These are phyloP conservation scores for Monosporascus sp. DNA, from an alignment of 2,329 filamentous ascomycete species.

Conservation along the genomic window DNA sequence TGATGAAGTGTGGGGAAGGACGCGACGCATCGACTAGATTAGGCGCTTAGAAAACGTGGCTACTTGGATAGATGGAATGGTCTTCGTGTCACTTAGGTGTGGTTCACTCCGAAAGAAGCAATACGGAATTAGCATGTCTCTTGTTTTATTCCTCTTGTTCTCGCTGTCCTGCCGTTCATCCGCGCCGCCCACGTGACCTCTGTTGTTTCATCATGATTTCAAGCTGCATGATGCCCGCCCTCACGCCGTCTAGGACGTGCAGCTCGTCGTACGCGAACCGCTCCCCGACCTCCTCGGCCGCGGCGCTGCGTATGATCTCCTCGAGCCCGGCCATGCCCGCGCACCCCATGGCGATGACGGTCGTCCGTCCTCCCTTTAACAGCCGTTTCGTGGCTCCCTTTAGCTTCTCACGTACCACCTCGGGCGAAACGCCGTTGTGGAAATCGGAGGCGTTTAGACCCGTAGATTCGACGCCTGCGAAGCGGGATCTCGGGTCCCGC, in stretches of 20 bases:
- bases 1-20: conserved; percentile 87
- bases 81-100: background rate
- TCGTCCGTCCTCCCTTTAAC: conserved; percentile 50
- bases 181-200: conserved; percentile 24
- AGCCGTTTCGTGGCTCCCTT: conserved; percentile 64
- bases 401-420: conserved; percentile 61
- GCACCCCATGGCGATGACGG: conserved; percentile 77
- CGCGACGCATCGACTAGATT: conserved; percentile 43
- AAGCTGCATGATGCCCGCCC: conserved; percentile 60
- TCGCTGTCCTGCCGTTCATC: background rate
- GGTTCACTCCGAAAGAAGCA: conserved; percentile 11
- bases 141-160: too few species aligned
- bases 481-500: conserved; percentile 39
- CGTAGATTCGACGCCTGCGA: conserved; percentile 77
- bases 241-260: conserved; percentile 74
- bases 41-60: too few species aligned
- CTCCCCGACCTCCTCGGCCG: conserved; percentile 58
- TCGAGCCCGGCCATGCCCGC: conserved; percentile 89
- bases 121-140: too few species aligned
- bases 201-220: conserved; percentile 47
- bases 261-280: conserved; percentile 49
- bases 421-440: conserved; percentile 60
- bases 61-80: too few species aligned
- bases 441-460: conserved; percentile 76
- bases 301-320: conserved; percentile 65